These are phyloP conservation scores for Mycosarcoma mackinlayi DNA, from an alignment of 1,284 basidiomycete genomes.

Conservation along the genomic window DNA sequence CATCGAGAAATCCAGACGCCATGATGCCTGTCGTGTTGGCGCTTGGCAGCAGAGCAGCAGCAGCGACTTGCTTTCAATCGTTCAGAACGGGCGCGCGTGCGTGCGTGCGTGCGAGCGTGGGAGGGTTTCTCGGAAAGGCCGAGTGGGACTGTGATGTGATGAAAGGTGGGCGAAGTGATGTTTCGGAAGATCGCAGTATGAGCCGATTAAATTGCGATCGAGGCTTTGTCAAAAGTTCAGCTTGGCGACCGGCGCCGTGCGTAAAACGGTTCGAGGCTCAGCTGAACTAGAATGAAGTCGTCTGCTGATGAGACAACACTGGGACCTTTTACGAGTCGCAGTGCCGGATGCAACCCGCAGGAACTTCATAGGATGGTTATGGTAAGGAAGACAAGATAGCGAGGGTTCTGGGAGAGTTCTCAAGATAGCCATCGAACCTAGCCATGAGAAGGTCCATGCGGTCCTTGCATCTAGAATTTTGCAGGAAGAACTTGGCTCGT, in stretches of 20 bases:
- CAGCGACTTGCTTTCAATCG: background rate
- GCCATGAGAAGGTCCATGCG: background rate
- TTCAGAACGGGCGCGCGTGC: too few species aligned
- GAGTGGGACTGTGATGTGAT: conserved; percentile 3
- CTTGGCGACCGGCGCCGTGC: conserved; percentile 14
- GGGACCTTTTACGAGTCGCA: too few species aligned
- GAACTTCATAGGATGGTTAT: too few species aligned
- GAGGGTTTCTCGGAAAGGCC: background rate
- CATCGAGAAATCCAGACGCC: conserved; percentile 51
- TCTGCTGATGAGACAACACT: too few species aligned
- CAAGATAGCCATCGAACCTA: too few species aligned
- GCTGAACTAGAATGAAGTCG: too few species aligned
- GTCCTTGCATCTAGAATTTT: background rate
- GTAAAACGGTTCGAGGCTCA: background rate
- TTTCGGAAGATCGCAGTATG: background rate
- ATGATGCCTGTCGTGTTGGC: conserved; percentile 12
- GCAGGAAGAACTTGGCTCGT: background rate
- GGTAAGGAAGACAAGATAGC: too few species aligned
- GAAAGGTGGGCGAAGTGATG: conserved; percentile 3
- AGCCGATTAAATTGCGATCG: background rate
- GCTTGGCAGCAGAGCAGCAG: background rate
- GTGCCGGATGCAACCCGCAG: too few species aligned
- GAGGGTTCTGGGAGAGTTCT: too few species aligned
- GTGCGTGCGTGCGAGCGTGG: too few species aligned
- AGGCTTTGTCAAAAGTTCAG: background rate